Evolutionary conservation across 768 basidiomycete species (phyloP).

Genomic region (Candolleomyces efflorescens): DNA sequence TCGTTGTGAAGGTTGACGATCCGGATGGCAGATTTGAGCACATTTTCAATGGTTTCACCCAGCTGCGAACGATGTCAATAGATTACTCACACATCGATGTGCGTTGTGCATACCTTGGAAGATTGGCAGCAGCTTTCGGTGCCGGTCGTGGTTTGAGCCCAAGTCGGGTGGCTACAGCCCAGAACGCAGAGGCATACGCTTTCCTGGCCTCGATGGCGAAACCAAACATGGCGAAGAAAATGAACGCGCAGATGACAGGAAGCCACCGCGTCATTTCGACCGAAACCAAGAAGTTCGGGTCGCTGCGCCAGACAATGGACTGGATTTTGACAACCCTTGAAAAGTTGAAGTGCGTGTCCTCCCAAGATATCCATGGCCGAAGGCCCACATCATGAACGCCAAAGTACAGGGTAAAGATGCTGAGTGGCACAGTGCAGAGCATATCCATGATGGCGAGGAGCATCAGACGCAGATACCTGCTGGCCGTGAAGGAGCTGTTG

Average conservation of each 20-base stretch:
- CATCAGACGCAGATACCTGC: conserved; percentile 58
- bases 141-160: conserved; percentile 5
- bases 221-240: conserved; percentile 57
- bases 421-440: conserved; percentile 42
- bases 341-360: conserved; percentile 45
- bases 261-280: conserved; percentile 6
- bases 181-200: conserved; percentile 31
- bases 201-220: conserved; percentile 44
- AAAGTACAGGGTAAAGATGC: conserved; percentile 32
- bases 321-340: conserved; percentile 39
- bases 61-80: background rate
- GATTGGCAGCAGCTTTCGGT: background rate
- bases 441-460: conserved; percentile 44
- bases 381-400: conserved; percentile 25
- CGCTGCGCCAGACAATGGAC: conserved; percentile 36
- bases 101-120: background rate
- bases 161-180: conserved; percentile 18
- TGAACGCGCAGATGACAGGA: conserved; percentile 23
- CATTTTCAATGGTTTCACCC: background rate
- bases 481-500: conserved; percentile 37
- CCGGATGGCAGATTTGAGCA: background rate
- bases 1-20: background rate
- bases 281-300: conserved; percentile 3
- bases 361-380: conserved; percentile 50
- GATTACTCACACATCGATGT: no score